A percentile compares a stretch with the other conserved stretches of the same genome.
Evolutionary conservation across 306 rosid species (phyloP).

Genomic region (Luffa aegyptiaca): DNA sequence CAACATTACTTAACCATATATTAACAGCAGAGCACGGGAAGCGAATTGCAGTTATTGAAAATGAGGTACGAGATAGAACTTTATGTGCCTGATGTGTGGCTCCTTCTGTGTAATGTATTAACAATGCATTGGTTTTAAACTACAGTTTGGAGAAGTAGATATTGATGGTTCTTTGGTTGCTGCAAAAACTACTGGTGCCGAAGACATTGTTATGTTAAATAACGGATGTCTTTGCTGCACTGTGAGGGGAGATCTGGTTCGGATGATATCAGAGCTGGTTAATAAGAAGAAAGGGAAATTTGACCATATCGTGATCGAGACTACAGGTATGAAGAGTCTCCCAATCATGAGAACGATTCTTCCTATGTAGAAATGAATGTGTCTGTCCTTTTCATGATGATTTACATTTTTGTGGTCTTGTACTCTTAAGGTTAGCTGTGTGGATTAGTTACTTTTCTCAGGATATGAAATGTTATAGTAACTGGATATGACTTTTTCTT

Average conservation of each 20-base stretch:
- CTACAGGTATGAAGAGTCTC: constrained; percentile 41
- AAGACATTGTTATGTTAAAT: constrained; percentile 88
- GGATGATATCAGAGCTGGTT: constrained; percentile 81
- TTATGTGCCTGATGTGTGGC: neutral
- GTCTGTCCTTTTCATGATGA: neutral
- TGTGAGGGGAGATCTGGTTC: constrained; percentile 89
- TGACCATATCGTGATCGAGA: constrained; percentile 89
- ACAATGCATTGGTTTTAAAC: neutral
- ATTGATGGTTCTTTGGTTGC: constrained; percentile 95
- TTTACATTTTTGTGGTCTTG: neutral
- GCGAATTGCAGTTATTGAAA: constrained; percentile 86
- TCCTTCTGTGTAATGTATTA: neutral
- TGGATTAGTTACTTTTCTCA: neutral
- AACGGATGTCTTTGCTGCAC: constrained; percentile 98
- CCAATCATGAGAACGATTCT: neutral
- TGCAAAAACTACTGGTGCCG: constrained; percentile 73
- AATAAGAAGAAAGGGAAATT: constrained; percentile 72
- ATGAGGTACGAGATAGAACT: constrained; percentile 38
- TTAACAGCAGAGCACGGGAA: constrained; percentile 90
- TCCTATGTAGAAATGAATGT: neutral
- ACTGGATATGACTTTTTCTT: neutral
- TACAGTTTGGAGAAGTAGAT: constrained; percentile 85
- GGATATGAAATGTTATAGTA: neutral
- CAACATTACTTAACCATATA: constrained; percentile 86
- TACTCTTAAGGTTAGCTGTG: neutral